Base-by-base conservation (phyloP, 148 eudicot genomes). In the Spergularia marina region DNA sequence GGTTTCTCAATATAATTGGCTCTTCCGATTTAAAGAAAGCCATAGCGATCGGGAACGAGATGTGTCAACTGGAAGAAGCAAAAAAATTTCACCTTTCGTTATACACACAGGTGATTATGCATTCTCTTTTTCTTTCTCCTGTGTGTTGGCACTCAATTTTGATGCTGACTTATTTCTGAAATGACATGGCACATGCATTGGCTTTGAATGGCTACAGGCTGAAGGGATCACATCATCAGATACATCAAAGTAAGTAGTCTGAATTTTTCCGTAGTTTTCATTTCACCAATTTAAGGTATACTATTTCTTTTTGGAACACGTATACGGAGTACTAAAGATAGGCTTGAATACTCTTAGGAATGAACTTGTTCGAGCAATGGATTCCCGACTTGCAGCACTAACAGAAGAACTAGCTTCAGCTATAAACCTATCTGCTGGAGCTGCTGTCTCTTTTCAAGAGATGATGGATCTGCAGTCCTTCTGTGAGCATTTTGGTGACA, bases 281-380 rank as follows among this genome's bases (percentile, higher is more conserved):
- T 51, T 65, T 52, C 53, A 52, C 20, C 9, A 40, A 57, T 76
- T 60, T 40, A 25, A 23, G 18, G 13, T 52, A 0, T 65, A 81
- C 12, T 30, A 30, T 30, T 49, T 67, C 13, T 40, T 44, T 64
- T 61, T 30, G 57, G 57, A 64, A 53, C 23, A 56, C 72, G 61
- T 73, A 39, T 67, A n/a, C n/a, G n/a, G n/a, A n/a, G n/a, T n/a
- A 71, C 81, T 81, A 60, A 88, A 67, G 54, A 68, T 58, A 18
- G 56, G 47, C 23, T 72, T 82, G 60, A 17, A 71, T 80, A 36
- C 68, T 77, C 23, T 61, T 85, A 96, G 99, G 90, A 88, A 96
- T 84, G 99, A 91, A 83, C 83, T 96, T 77, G 74, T 96, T 70
- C 91, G 88, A 61, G 99, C 98, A 65, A 85, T 96, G 87, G 93